Conservation (phyloP, 805 yeast genomes). For the Spathaspora passalidarum region DNA sequence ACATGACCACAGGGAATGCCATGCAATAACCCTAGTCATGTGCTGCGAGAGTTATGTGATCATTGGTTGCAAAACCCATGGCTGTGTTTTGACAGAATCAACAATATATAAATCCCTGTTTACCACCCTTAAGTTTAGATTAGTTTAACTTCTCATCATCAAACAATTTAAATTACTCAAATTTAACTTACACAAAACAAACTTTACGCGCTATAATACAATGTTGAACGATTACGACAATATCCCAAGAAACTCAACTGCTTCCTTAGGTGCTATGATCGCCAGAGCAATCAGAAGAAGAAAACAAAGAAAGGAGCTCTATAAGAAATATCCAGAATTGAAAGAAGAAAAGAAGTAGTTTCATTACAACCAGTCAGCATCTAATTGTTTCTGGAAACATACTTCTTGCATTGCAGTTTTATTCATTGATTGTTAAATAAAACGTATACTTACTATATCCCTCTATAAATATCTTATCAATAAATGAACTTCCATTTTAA, state of each 20-base stretch:
- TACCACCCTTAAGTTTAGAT: too few relatives aligned
- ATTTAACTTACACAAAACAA: background rate
- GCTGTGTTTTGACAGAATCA: background rate
- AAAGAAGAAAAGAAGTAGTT: constrained; percentile 1
- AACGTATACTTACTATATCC: too few relatives aligned
- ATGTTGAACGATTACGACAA: constrained; percentile 3
- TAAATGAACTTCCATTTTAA: background rate
- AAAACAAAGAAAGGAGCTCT: constrained; percentile 3
- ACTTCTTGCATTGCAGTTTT: too few relatives aligned
- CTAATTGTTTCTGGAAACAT: too few relatives aligned
- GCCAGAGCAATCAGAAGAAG: constrained; percentile 1
- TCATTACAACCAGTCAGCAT: too few relatives aligned
- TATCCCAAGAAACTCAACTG: constrained; percentile 5
- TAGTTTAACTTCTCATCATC: background rate
- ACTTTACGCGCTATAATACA: background rate
- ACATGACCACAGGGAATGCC: too few relatives aligned
- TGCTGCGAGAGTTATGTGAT: background rate
- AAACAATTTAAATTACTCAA: background rate
- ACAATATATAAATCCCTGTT: background rate
- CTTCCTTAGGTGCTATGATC: background rate
- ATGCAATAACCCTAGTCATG: background rate
- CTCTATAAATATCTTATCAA: too few relatives aligned
- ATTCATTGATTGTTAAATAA: background rate
- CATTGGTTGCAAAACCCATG: background rate
- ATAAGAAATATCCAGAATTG: constrained; percentile 4